A percentile compares a stretch with the other conserved stretches of the same genome.
These are phyloP conservation scores for Austroboletus rostrupii DNA, from an alignment of 1,284 basidiomycete genomes.

Conservation along the genomic window DNA sequence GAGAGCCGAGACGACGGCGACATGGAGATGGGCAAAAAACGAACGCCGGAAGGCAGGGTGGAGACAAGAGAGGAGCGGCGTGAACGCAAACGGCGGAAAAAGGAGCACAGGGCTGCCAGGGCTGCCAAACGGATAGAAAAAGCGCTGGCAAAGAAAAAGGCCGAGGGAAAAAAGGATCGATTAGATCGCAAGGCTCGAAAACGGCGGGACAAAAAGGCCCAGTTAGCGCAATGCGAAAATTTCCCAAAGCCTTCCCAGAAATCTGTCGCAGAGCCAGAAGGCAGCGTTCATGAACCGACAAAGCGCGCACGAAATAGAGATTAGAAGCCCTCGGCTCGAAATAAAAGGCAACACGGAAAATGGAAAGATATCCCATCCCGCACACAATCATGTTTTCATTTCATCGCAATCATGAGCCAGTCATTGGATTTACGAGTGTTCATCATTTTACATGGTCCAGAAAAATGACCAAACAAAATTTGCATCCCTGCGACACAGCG, in stretches of 20 bases:
- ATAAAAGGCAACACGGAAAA: conserved; percentile 24
- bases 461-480: conserved; percentile 12
- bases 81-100: conserved; percentile 22
- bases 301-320: background rate
- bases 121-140: conserved; percentile 16
- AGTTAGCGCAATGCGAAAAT: background rate
- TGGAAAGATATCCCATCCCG: conserved; percentile 17
- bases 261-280: background rate
- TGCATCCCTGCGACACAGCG: conserved; percentile 2
- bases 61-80: conserved; percentile 25
- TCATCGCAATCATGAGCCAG: conserved; percentile 7
- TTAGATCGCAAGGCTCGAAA: conserved; percentile 6
- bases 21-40: conserved; percentile 8
- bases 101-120: conserved; percentile 20
- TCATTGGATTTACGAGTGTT: conserved; percentile 15
- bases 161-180: background rate
- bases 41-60: conserved; percentile 3
- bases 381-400: background rate
- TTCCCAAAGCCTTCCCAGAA: background rate
- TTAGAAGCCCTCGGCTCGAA: background rate
- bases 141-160: conserved; percentile 6
- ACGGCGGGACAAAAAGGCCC: background rate
- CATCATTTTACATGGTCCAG: conserved; percentile 32
- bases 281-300: background rate
- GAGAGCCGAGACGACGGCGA: background rate